Base-by-base conservation (phyloP, 2,329 filamentous ascomycete species). In the Chrysoporthe cubensis region DNA sequence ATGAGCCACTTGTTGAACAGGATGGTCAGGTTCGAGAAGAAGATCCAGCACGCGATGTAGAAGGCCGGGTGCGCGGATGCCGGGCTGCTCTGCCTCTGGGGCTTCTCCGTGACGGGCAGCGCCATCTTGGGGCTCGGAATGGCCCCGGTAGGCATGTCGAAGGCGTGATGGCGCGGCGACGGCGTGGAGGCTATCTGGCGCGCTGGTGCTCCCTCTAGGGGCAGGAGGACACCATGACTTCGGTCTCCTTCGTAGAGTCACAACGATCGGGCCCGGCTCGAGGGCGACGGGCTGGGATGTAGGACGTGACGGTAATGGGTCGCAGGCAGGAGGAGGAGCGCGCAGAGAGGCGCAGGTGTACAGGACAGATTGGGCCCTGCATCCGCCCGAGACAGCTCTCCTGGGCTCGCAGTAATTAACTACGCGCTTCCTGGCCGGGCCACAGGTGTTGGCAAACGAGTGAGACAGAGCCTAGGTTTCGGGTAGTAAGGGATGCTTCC, bases 1-100 rank as follows among this genome's bases (percentile, higher is more conserved):
- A 97, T 86, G 62, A 97, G 88, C 87, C 91, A 94, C 82, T 97
- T 97, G 85, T 97, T 97, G 85, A 96, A 96, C 70, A 97, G 82
- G 76, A 97, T 96, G 70, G 94, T 93, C 74, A 88, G 84, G 72
- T 93, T 95, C 74, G 92, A 96, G 77, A 96, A 87, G 72, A 92
- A 85, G 73, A 97, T 96, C 93, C 93, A 97, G 75, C 88, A 86
- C 65, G 63, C 58, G 21, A 70, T 70, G 43, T 67, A 70, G 40
- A 54, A 67, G 4, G 64, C 64, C 26, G 64, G 71, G 52, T 66
- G 69, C 57, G 64, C 68, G 46, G 66, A 40, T 13, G 42, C 64
- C 16, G 48, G 21, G 1, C 43, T 52, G 21, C 21, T 16, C 21
- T 52, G 42, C 21, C 21, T 54, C 60, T 48, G 64, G 2, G 61